Base-by-base conservation (phyloP, 768 basidiomycete genomes). In the Dendrothele bispora region DNA sequence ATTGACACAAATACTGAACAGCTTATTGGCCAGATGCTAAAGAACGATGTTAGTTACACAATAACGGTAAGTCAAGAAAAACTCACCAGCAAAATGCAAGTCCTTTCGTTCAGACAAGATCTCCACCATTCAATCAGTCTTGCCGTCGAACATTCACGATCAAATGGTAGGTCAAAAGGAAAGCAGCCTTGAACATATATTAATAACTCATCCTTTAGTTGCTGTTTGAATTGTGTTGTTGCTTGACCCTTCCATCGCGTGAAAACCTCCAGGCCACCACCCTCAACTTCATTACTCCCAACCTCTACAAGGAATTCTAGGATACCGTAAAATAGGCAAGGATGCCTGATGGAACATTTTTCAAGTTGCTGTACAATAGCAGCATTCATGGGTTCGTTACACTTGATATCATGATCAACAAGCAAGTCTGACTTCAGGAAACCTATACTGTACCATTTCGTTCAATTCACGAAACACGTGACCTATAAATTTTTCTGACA, bases 1-100 rank as follows among this genome's bases (percentile, higher is more conserved):
- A 46, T 65, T 66, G n/a, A 58, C 62, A 14, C 57, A 45, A 26
- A 64, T 55, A 0, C 61, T 47, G 43, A 61, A 63, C 17, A 66
- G 51, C 45, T 59, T 60, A 15, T 60, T 46, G 38, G 56, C 59
- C 14, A 60, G 49, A 37, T 46, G 41, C 57, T 62, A 32, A 1
- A n/a, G n/a, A n/a, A n/a, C n/a, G 5, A 25, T 35, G 6, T 7
- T 40, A 7, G 43, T 22, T 30, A 3, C 35, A 18, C 30, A 14
- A 44, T 34, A 49, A 15, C 7, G 12, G 20, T 26, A 42, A 29
- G 39, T 34, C 15, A 41, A 38, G 22, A 21, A 29, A 12, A n/a
- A 47, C 52, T 46, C 48, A 64, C 63, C 35, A 60, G 61, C 40
- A 67, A 48, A 29, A 67, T 53, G 3, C 42, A 28, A 3, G 59